Evolutionary conservation across 1,284 basidiomycete species (phyloP).

Genomic region (Malassezia arunalokei): DNA sequence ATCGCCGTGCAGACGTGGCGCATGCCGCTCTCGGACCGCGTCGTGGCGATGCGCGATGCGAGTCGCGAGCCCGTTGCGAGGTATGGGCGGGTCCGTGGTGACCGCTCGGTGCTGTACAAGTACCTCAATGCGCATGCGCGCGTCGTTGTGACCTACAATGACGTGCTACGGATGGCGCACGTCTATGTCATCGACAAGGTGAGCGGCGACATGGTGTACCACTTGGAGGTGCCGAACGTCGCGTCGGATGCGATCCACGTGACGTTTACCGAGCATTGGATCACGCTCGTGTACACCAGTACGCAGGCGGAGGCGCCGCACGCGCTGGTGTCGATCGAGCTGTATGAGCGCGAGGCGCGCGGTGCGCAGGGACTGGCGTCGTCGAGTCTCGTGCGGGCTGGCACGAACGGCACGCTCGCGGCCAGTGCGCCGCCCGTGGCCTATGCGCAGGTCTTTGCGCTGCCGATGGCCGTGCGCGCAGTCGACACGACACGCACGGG

Average conservation of each 20-base stretch:
- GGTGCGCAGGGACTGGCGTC: constrained; percentile 6
- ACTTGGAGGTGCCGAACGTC: constrained; percentile 30
- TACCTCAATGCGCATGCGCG: constrained; percentile 75
- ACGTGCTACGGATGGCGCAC: constrained; percentile 48
- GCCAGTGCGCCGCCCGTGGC: constrained; percentile 29
- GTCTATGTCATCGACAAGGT: constrained; percentile 65
- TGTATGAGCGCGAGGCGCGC: neutral
- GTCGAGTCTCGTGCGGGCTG: constrained; percentile 22
- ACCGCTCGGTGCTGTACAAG: constrained; percentile 82
- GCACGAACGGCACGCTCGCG: neutral
- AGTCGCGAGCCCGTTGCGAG: constrained; percentile 19
- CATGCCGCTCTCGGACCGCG: constrained; percentile 24
- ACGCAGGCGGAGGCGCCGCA: constrained; percentile 48
- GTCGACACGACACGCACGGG: constrained; percentile 60
- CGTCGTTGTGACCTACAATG: constrained; percentile 55
- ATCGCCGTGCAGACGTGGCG: constrained; percentile 18
- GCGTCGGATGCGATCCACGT: constrained; percentile 53
- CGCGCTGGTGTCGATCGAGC: neutral
- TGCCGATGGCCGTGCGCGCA: constrained; percentile 59
- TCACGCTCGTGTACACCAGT: constrained; percentile 62
- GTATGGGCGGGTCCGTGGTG: constrained; percentile 65
- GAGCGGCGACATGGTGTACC: constrained; percentile 61
- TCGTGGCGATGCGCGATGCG: constrained; percentile 20
- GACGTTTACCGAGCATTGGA: constrained; percentile 76
- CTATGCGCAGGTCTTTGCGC: constrained; percentile 61